phyloP scores from a whole-genome alignment of 768 basidiomycete species.

The Arthromyces matolae region DNA sequence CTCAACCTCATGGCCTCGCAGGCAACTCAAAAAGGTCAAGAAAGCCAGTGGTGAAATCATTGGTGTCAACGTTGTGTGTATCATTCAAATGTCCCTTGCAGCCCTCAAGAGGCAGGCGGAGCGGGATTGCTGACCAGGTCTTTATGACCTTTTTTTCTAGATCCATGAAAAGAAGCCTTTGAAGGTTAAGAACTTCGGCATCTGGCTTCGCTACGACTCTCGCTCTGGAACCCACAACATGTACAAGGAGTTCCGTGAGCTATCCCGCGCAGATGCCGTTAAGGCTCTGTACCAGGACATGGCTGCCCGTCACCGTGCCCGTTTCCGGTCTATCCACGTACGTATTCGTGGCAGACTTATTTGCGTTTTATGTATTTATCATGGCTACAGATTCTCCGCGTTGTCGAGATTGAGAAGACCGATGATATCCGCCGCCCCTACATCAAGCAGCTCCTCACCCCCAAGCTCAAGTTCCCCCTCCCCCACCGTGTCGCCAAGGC shows the following conservation, averaged over 20 bases:
- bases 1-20: slow-evolving; percentile 23
- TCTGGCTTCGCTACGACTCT: slow-evolving; percentile 99
- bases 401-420: slow-evolving; percentile 91
- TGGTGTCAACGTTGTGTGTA: slow-evolving; percentile 94
- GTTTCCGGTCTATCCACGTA: slow-evolving; percentile 98
- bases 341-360: slow-evolving; percentile 26
- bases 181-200: slow-evolving; percentile 99
- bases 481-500: slow-evolving; percentile 83
- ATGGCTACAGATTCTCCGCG: slow-evolving; percentile 80
- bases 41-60: slow-evolving; percentile 99
- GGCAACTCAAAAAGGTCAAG: slow-evolving; percentile 98
- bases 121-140: slow-evolving; percentile 55
- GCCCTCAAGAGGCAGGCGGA: slow-evolving; percentile 86
- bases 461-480: slow-evolving; percentile 94
- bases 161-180: slow-evolving; percentile 97
- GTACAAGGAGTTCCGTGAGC: slow-evolving; percentile 99
- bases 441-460: slow-evolving; percentile 93
- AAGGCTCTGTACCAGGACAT: slow-evolving; percentile 98
- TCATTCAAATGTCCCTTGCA: slow-evolving; percentile 64
- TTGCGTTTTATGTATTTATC: not conserved
- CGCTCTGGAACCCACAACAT: slow-evolving; percentile 99
- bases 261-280: slow-evolving; percentile 91
- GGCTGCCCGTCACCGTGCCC: slow-evolving; percentile 98
- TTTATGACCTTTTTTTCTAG: slow-evolving; percentile 46
- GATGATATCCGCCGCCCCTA: slow-evolving; percentile 93